Base-by-base conservation (phyloP, 352 stramenopile genomes). In the Globisporangium sylvaticum region DNA sequence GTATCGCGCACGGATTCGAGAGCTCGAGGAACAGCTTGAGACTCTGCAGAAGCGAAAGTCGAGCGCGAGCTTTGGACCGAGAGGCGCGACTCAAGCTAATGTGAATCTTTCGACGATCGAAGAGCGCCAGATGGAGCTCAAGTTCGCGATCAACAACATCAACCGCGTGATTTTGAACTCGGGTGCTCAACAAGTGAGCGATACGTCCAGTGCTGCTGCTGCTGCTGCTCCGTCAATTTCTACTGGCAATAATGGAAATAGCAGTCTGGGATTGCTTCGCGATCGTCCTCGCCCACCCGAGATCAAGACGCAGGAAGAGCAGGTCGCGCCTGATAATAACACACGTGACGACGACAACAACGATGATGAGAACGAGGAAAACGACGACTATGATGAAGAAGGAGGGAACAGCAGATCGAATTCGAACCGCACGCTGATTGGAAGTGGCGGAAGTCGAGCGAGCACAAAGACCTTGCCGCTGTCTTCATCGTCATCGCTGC, bases 111-210 rank as follows among this genome's bases (percentile, higher is more conserved):
- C 77, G 14, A 71, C 75, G 8, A 72, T 90, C 0, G 69, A 88
- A 6, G 81, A 84, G 63, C 80, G 83, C 1, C 81, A 91, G 58
- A 80, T 81, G 68, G 85, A 93, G 70, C 80, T 93, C 48, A 76
- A 85, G 48, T 93, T 90, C 27, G 83, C 85, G 27, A 89, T 93
- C 58, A 84, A 88, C 66, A 93, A 93, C 67, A 90, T 93, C 61
- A 89, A 91, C 53, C 72, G 81, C 27, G 83, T 89, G 50, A 93
- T 93, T 31, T 66, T 93, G 31, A 93, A 93, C 68, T 90, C 84
- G 20, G 81, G 79, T 5, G 71, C 54, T 60, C 71, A 48, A 27
- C 71, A 14, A 71, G 70, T 56, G 9, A 59, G 22, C 60, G 8
- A 52, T 27, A 8, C 58, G 18, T 32, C 58, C 14, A 31, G 22